Percentiles rank a stretch among this genome's conserved stretches.
These are phyloP conservation scores for Epichloe elymi DNA, from an alignment of 2,329 filamentous ascomycete species.

Conservation along the genomic window DNA sequence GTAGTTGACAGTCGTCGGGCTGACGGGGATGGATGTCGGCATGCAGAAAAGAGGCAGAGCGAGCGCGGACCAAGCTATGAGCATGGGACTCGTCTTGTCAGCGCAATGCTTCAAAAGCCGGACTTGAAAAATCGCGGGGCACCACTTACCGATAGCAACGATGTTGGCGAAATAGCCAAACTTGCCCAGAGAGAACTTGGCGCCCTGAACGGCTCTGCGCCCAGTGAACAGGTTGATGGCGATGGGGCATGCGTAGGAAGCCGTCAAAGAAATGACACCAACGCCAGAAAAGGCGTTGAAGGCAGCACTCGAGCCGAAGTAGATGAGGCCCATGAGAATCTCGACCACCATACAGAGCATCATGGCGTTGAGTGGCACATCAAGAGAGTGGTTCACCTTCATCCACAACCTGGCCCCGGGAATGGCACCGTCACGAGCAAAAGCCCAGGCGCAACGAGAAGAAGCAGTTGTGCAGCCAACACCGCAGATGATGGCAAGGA, in stretches of 20 bases:
- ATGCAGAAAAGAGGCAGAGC: slow-evolving; percentile 65
- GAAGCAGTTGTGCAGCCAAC: slow-evolving; percentile 57
- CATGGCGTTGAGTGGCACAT: slow-evolving; percentile 59
- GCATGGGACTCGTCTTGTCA: slow-evolving; percentile 5
- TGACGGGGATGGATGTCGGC: slow-evolving; percentile 51
- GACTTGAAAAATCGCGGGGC: background rate
- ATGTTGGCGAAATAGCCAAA: slow-evolving; percentile 50
- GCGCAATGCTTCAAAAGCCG: background rate
- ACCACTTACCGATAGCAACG: slow-evolving; percentile 45
- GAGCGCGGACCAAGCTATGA: slow-evolving; percentile 49
- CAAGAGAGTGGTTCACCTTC: slow-evolving; percentile 45
- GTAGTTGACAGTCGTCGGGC: slow-evolving; percentile 51
- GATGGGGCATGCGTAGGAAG: slow-evolving; percentile 56
- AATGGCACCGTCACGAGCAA: slow-evolving; percentile 57
- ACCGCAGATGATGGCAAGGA: slow-evolving; percentile 53
- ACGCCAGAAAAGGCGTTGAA: slow-evolving; percentile 62
- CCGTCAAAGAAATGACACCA: slow-evolving; percentile 55
- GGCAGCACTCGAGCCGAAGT: slow-evolving; percentile 55
- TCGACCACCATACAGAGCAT: slow-evolving; percentile 56
- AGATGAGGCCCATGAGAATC: slow-evolving; percentile 50
- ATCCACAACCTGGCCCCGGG: slow-evolving; percentile 50
- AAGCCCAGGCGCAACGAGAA: slow-evolving; percentile 56
- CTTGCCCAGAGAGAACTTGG: slow-evolving; percentile 46
- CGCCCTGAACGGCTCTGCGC: slow-evolving; percentile 43
- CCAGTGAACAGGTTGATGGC: slow-evolving; percentile 48